A percentile compares a stretch with the other conserved stretches of the same genome.
Conservation (phyloP, 805 yeast species). For the Isabelozyma gotoi region DNA sequence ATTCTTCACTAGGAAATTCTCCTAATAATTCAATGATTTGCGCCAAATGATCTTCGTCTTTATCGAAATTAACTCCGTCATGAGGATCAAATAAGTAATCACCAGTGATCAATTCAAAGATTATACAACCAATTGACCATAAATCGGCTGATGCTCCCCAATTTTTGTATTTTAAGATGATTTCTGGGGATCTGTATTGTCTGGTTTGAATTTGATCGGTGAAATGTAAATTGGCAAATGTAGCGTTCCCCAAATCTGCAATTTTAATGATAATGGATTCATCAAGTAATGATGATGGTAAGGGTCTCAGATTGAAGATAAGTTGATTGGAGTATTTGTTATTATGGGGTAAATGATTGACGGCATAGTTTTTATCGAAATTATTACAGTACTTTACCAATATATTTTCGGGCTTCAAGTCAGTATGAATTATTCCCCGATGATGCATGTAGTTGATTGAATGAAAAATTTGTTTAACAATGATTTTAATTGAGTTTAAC, state of each 20-base stretch:
- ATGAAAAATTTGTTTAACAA: slow-evolving; percentile 53
- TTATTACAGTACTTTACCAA: slow-evolving; percentile 14
- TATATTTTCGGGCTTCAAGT: slow-evolving; percentile 43
- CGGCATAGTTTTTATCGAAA: slow-evolving; percentile 5
- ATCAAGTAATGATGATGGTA: background rate
- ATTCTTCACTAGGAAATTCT: slow-evolving; percentile 38
- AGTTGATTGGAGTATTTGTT: background rate
- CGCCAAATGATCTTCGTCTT: slow-evolving; percentile 64
- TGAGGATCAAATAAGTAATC: slow-evolving; percentile 65
- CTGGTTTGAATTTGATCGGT: slow-evolving; percentile 90
- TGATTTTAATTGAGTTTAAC: slow-evolving; percentile 51
- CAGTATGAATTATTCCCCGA: slow-evolving; percentile 39
- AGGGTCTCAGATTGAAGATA: background rate
- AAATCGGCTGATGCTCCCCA: slow-evolving; percentile 67
- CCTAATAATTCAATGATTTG: slow-evolving; percentile 58
- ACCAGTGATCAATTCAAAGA: slow-evolving; percentile 61
- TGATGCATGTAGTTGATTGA: slow-evolving; percentile 60
- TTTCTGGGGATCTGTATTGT: slow-evolving; percentile 90
- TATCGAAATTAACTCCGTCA: slow-evolving; percentile 44
- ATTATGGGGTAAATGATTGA: slow-evolving; percentile 10
- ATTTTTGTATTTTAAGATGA: slow-evolving; percentile 31
- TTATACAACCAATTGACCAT: slow-evolving; percentile 60
- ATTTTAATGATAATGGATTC: slow-evolving; percentile 54
- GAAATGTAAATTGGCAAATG: slow-evolving; percentile 77
- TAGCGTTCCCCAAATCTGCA: slow-evolving; percentile 93